phyloP scores from a whole-genome alignment of 768 basidiomycete genomes.

The Brasilioporus rufonigricans region DNA sequence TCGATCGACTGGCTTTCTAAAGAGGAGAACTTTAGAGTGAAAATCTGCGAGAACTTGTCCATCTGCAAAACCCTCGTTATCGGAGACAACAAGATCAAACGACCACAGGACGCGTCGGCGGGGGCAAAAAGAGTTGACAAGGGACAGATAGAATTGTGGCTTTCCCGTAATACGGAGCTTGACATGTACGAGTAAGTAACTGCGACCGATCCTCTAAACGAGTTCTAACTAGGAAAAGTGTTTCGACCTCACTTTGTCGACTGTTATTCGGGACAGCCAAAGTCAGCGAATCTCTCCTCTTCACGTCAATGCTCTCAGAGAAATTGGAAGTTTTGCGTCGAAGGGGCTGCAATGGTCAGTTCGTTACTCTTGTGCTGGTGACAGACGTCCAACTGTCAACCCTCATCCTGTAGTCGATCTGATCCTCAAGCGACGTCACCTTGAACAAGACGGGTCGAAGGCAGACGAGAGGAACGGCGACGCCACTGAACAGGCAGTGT shows the following conservation, averaged over 20 bases:
- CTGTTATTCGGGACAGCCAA: not conserved
- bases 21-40: not conserved
- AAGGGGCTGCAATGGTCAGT: conserved; percentile 1
- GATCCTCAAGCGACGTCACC: not conserved
- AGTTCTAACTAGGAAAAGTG: not conserved
- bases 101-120: not conserved
- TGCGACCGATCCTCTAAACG: not conserved
- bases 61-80: not conserved
- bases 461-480: not conserved
- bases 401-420: not conserved
- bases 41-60: not conserved
- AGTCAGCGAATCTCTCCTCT: not conserved
- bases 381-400: not conserved
- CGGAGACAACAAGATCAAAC: not conserved
- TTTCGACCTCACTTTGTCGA: conserved; percentile 1
- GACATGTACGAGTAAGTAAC: conserved; percentile 2
- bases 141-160: not conserved
- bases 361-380: no score
- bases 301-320: not conserved
- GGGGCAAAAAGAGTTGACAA: not conserved
- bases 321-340: not conserved
- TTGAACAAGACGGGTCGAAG: not conserved
- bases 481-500: not conserved
- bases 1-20: not conserved
- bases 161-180: not conserved